Evolutionary conservation across 2,329 filamentous ascomycete genomes (phyloP).

Genomic region (Neophaeococcomyces mojaviensis): DNA sequence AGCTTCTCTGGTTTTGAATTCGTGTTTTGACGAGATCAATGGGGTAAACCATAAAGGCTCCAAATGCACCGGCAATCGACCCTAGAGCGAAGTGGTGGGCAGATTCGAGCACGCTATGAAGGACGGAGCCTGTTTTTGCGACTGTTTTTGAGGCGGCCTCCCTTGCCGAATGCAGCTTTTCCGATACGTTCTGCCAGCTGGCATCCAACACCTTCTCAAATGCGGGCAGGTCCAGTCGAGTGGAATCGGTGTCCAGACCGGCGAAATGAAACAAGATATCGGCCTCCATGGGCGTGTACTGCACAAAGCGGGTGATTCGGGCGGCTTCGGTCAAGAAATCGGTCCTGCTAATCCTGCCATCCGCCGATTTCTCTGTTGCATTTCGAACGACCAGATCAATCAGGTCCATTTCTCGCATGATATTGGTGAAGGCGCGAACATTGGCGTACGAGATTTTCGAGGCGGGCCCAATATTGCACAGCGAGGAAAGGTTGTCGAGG

Average conservation of each 20-base stretch:
- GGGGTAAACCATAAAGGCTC: conserved; percentile 98
- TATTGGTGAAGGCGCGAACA: conserved; percentile 94
- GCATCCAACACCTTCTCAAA: conserved; percentile 94
- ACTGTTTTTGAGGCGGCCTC: conserved; percentile 47
- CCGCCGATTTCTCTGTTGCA: conserved; percentile 71
- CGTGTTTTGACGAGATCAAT: conserved; percentile 98
- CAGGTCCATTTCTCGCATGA: conserved; percentile 95
- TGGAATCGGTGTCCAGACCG: conserved; percentile 80
- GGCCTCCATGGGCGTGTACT: conserved; percentile 97
- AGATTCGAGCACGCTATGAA: conserved; percentile 65
- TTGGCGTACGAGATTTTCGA: conserved; percentile 97
- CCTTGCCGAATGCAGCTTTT: conserved; percentile 35
- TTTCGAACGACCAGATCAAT: conserved; percentile 88
- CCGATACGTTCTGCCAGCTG: conserved; percentile 68
- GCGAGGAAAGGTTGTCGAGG: conserved; percentile 77
- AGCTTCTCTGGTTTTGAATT: conserved; percentile 90
- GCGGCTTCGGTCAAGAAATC: conserved; percentile 95
- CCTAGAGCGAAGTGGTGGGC: conserved; percentile 86
- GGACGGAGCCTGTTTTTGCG: conserved; percentile 48
- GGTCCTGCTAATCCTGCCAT: conserved; percentile 87
- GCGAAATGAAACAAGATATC: conserved; percentile 99
- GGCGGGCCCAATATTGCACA: conserved; percentile 88
- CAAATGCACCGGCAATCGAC: conserved; percentile 87
- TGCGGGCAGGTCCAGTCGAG: conserved; percentile 70
- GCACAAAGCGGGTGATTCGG: conserved; percentile 81